Conservation (phyloP, 805 yeast genomes). For the Barnettozyma pratensis region DNA sequence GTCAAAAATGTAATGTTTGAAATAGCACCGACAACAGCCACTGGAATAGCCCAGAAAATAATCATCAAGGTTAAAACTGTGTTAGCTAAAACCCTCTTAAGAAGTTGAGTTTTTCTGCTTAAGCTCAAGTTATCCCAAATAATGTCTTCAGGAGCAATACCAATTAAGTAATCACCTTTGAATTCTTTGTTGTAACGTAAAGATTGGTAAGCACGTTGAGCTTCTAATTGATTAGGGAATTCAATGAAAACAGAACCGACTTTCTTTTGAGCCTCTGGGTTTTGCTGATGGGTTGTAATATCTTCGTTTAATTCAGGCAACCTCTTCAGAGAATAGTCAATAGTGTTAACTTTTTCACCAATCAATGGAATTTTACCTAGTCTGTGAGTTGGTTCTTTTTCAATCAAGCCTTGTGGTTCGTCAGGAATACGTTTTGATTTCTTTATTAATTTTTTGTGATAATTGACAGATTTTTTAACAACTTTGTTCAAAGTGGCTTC, state of each 20-base stretch:
- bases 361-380: constrained; percentile 56
- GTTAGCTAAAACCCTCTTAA: constrained; percentile 54
- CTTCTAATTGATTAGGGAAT: constrained; percentile 79
- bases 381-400: constrained; percentile 82
- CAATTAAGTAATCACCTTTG: constrained; percentile 39
- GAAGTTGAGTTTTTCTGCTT: constrained; percentile 49
- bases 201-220: constrained; percentile 87
- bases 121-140: constrained; percentile 75
- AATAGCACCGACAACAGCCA: constrained; percentile 93
- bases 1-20: constrained; percentile 81
- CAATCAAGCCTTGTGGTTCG: constrained; percentile 61
- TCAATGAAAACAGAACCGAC: constrained; percentile 58
- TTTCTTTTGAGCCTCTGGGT: constrained; percentile 45
- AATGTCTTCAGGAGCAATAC: constrained; percentile 75
- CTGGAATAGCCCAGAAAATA: constrained; percentile 94
- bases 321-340: constrained; percentile 63
- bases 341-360: constrained; percentile 83
- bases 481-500: constrained; percentile 63
- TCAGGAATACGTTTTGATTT: constrained; percentile 48
- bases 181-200: constrained; percentile 47
- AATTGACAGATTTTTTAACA: constrained; percentile 53
- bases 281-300: constrained; percentile 52
- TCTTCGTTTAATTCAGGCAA: constrained; percentile 65
- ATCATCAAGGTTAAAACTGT: constrained; percentile 62
- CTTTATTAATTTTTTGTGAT: constrained; percentile 50